A percentile compares a stretch with the other conserved stretches of the same genome.
These are phyloP conservation scores for Wickerhamomyces sp. DNA, from an alignment of 1,139 yeast species.

Conservation along the genomic window DNA sequence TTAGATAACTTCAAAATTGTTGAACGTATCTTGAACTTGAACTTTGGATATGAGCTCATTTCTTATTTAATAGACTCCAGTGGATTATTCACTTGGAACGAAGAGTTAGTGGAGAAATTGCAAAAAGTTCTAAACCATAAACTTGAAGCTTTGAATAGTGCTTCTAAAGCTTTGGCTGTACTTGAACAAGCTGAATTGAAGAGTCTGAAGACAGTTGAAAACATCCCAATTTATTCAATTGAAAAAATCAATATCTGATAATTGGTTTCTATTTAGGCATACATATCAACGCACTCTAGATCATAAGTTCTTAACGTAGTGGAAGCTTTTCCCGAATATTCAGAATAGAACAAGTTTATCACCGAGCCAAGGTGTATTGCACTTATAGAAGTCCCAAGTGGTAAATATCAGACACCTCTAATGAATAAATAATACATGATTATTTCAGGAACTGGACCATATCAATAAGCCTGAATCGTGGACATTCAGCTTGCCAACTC, in stretches of 20 bases:
- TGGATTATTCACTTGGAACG: constrained; percentile 63
- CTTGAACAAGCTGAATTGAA: constrained; percentile 46
- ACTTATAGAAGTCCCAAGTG: no score
- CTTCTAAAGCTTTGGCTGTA: constrained; percentile 51
- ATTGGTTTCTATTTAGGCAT: no score
- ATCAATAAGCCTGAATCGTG: no score
- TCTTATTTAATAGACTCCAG: constrained; percentile 68
- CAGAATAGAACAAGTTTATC: no score
- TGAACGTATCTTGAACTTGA: constrained; percentile 35
- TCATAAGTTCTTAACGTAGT: no score
- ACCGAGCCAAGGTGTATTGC: no score
- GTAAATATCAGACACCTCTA: no score
- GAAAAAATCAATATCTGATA: constrained; percentile 41
- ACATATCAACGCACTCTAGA: no score
- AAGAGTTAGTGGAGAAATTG: constrained; percentile 42
- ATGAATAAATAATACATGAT: no score
- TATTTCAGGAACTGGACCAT: no score
- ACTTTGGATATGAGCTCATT: constrained; percentile 56
- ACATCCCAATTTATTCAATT: constrained; percentile 47
- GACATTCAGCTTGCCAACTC: no score
- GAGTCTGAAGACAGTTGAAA: constrained; percentile 29
- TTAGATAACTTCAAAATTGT: constrained; percentile 31
- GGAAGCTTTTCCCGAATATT: no score
- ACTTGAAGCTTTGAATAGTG: constrained; percentile 44
- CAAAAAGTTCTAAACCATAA: constrained; percentile 42